A percentile compares a stretch with the other conserved stretches of the same genome.
These are phyloP conservation scores for Rhynchospora tenuis DNA, from an alignment of 176 grass and related monocot species.

Conservation along the genomic window DNA sequence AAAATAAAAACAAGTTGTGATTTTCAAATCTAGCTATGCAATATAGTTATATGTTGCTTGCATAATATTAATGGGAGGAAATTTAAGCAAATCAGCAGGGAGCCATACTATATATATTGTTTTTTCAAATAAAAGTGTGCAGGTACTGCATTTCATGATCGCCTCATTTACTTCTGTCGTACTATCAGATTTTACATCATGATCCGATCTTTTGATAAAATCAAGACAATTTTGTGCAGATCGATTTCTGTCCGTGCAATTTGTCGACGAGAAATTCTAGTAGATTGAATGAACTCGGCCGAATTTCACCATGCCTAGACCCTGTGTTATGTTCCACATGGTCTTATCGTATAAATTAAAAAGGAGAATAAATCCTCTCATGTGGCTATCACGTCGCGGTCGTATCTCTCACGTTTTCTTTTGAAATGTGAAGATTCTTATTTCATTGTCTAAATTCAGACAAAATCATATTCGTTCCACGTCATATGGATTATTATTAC, in stretches of 20 bases:
- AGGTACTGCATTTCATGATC: background rate
- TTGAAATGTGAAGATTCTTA: background rate
- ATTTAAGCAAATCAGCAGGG: too few relatives aligned
- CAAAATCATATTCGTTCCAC: background rate
- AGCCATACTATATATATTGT: too few relatives aligned
- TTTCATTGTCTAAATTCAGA: background rate
- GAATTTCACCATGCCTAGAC: background rate
- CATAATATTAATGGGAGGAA: too few relatives aligned
- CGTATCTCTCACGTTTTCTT: conserved; percentile 2
- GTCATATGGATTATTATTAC: background rate
- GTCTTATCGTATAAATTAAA: background rate
- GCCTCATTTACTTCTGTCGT: background rate
- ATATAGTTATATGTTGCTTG: too few relatives aligned
- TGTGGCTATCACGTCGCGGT: background rate
- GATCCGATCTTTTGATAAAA: too few relatives aligned
- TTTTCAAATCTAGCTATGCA: too few relatives aligned
- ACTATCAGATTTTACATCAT: background rate
- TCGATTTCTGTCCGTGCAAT: background rate
- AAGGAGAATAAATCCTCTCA: background rate
- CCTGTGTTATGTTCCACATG: background rate
- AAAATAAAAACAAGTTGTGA: too few relatives aligned
- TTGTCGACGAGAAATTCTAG: background rate
- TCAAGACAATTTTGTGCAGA: background rate
- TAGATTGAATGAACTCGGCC: background rate
- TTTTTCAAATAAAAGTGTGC: background rate